Base-by-base conservation (phyloP, 257 asterid genomes). In the Anisodus tanguticus region DNA sequence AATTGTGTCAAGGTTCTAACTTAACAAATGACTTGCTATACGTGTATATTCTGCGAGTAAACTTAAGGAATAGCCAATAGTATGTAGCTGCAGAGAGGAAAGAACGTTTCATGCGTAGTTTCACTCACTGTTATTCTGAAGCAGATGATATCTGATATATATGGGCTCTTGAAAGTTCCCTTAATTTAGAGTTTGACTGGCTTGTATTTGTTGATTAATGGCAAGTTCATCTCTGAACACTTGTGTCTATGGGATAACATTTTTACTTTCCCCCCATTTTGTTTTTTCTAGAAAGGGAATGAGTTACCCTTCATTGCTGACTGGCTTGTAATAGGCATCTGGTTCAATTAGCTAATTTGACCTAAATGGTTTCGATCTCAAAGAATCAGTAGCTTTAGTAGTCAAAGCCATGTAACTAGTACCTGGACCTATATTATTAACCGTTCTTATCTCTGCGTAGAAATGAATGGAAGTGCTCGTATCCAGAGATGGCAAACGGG, bases 11-110 rank as follows among this genome's bases (percentile, higher is more conserved):
- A 26, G 49, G 26, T 53, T 77, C 81, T 53, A 53, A 77, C 81
- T 53, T 31, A 13, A 49, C 81, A 53, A 53, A 77, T 77, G 81
- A 13, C 64, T 77, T 77, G 64, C 64, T 53, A 51, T 26, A 53
- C 81, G 49, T 77, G 63, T 53, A 53, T 77, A 77, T 53, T 22
- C 81, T 77, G 63, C 6, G 63, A 77, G 64, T 51, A 76, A 2
- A 26, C 13, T 76, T 76, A 26, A 76, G 64, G 8, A 76, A 26
- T 76, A 26, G n/a, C 64, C 62, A 11, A 47, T 59, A 31, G 7
- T 53, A 76, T 76, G 81, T 26, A 1, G n/a, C 10, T 63, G 64
- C 64, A 76, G 81, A 22, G 55, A 11, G 62, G 45, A 51, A 45
- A n/a, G 63, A 51, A 76, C 39, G 9, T 51, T 51, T 12, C 63